These are phyloP conservation scores for Detonula confervacea DNA, from an alignment of 352 stramenopile genomes.

Conservation along the genomic window DNA sequence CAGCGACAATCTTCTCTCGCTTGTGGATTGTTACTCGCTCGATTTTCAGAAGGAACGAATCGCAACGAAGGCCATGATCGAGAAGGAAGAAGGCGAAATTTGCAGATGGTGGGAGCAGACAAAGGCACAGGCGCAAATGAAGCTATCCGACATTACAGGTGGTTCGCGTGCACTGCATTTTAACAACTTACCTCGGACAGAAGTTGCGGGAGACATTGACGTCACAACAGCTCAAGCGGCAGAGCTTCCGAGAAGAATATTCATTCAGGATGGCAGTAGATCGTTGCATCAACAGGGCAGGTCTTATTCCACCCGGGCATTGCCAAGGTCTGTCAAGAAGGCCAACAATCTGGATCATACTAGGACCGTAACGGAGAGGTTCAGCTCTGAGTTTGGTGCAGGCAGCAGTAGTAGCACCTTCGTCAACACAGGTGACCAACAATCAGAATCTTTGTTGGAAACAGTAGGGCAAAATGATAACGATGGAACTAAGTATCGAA, in stretches of 20 bases:
- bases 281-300: conserved; percentile 9
- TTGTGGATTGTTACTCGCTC: conserved; percentile 24
- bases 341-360: background rate
- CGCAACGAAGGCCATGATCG: conserved; percentile 13
- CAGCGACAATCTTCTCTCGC: conserved; percentile 29
- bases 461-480: no score
- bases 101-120: conserved; percentile 33
- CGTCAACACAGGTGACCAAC: no score
- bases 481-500: conserved; percentile 21
- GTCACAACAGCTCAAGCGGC: background rate
- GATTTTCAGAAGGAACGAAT: conserved; percentile 21
- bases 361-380: conserved; percentile 23
- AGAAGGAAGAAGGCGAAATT: conserved; percentile 33
- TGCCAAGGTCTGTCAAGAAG: conserved; percentile 12
- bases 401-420: background rate
- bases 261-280: conserved; percentile 24
- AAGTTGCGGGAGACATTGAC: conserved; percentile 2
- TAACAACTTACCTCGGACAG: no score
- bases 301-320: background rate
- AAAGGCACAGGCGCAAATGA: conserved; percentile 9
- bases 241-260: conserved; percentile 21
- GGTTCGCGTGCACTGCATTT: background rate
- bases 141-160: conserved; percentile 1
- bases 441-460: no score
- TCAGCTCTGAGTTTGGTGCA: conserved; percentile 33